phyloP scores from a whole-genome alignment of 2,329 filamentous ascomycete genomes.

The Calcarisporium arbuscula region DNA sequence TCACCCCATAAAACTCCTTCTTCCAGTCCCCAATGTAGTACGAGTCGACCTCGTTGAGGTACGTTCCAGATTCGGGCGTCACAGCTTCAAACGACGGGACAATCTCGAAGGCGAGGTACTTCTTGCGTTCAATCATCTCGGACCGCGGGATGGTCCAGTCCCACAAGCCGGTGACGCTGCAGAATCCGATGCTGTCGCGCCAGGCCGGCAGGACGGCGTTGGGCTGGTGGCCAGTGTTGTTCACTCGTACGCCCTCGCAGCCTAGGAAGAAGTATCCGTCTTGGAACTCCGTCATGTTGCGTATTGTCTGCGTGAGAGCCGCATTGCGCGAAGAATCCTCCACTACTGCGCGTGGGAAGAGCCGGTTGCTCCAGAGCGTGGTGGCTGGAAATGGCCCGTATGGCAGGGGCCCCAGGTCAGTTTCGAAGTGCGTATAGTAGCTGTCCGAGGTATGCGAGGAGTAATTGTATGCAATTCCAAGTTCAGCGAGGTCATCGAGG shows the following conservation, averaged over 20 bases:
- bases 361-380: not conserved
- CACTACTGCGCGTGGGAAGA: not conserved
- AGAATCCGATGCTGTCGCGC: slow-evolving; percentile 10
- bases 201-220: slow-evolving; percentile 17
- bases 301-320: not conserved
- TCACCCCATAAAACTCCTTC: slow-evolving; percentile 11
- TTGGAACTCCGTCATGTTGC: not conserved
- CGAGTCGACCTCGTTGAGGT: slow-evolving; percentile 40
- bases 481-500: not conserved
- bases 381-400: not conserved
- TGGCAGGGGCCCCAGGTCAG: not conserved
- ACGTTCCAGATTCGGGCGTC: slow-evolving; percentile 31
- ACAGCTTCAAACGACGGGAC: slow-evolving; percentile 26
- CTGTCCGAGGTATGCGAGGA: not conserved
- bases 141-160: slow-evolving; percentile 2
- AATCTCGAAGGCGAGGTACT: slow-evolving; percentile 23
- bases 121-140: slow-evolving; percentile 2
- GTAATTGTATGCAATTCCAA: not conserved
- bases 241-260: not conserved
- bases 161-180: slow-evolving; percentile 8
- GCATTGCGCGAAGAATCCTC: not conserved
- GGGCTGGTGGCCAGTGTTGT: slow-evolving; percentile 1
- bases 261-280: not conserved
- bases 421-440: not conserved
- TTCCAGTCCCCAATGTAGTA: slow-evolving; percentile 3